Evolutionary conservation across 1,284 basidiomycete species (phyloP).

Genomic region (Schizopora paradoxa): DNA sequence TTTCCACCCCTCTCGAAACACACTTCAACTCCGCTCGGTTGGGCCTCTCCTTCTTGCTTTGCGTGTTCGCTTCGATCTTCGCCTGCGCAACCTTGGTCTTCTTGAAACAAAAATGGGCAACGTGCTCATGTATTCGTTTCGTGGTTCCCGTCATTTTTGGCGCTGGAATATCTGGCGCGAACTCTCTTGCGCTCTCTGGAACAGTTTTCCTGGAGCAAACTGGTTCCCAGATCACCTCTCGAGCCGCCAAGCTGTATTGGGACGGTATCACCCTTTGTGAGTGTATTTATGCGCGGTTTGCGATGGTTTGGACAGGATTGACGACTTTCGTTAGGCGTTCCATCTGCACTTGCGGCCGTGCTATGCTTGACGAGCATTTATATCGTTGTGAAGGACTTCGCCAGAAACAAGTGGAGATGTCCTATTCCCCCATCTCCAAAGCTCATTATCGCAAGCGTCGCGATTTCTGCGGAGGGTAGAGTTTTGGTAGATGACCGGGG

Average conservation of each 20-base stretch:
- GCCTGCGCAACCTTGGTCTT: conserved; percentile 1
- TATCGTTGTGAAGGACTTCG: background rate
- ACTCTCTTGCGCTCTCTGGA: conserved; percentile 2
- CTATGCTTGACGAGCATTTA: conserved; percentile 2
- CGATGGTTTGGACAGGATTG: background rate
- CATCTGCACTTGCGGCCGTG: background rate
- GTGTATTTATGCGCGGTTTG: background rate
- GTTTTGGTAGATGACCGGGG: conserved; percentile 14
- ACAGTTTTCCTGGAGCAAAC: background rate
- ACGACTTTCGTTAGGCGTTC: conserved; percentile 1
- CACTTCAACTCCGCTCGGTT: conserved; percentile 7
- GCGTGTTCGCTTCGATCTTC: conserved; percentile 11
- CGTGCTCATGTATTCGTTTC: background rate
- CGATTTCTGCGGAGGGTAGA: conserved; percentile 12
- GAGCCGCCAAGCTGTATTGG: background rate
- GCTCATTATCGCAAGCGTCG: conserved; percentile 12
- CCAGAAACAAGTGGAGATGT: background rate
- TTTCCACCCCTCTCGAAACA: background rate
- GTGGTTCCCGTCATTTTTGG: conserved; percentile 8
- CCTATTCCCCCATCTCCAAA: background rate
- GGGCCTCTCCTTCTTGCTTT: conserved; percentile 6
- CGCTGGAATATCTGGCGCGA: background rate
- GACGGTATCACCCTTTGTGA: conserved; percentile 2
- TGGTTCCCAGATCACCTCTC: background rate
- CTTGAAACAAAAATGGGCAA: background rate